Evolutionary conservation across 1,284 basidiomycete species (phyloP).

Genomic region (Trichosporon sp.): DNA sequence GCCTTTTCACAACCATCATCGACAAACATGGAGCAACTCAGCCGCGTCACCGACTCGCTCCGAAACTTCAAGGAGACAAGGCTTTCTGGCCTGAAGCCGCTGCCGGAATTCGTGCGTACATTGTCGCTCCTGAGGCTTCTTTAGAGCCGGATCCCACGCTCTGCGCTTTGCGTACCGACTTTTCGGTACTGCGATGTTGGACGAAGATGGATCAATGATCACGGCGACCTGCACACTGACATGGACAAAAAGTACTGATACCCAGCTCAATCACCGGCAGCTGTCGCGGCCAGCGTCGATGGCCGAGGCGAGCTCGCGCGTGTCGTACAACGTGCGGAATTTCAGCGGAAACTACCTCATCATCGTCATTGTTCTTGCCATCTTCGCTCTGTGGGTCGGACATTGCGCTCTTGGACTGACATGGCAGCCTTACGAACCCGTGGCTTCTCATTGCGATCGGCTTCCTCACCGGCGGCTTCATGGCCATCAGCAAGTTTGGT

Average conservation of each 20-base stretch:
- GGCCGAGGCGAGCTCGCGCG: slow-evolving; percentile 52
- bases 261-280: slow-evolving; percentile 77
- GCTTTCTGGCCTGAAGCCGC: slow-evolving; percentile 1
- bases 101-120: neutral
- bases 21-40: neutral
- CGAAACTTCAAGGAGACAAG: slow-evolving; percentile 1
- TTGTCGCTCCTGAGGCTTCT: neutral
- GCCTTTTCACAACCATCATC: neutral
- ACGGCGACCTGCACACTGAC: too few relatives aligned
- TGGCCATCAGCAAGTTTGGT: slow-evolving; percentile 86
- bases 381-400: slow-evolving; percentile 73
- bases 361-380: slow-evolving; percentile 66
- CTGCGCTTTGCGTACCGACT: too few relatives aligned
- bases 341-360: slow-evolving; percentile 83
- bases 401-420: neutral
- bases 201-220: neutral
- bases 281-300: slow-evolving; percentile 66
- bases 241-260: too few relatives aligned
- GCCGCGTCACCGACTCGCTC: neutral
- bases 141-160: too few relatives aligned
- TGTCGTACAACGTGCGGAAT: slow-evolving; percentile 86
- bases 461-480: slow-evolving; percentile 88
- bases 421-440: slow-evolving; percentile 60
- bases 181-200: too few relatives aligned
- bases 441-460: slow-evolving; percentile 73